Evolutionary conservation across 1,139 yeast genomes (phyloP).

Genomic region (Scheffersomyces quercinus): DNA sequence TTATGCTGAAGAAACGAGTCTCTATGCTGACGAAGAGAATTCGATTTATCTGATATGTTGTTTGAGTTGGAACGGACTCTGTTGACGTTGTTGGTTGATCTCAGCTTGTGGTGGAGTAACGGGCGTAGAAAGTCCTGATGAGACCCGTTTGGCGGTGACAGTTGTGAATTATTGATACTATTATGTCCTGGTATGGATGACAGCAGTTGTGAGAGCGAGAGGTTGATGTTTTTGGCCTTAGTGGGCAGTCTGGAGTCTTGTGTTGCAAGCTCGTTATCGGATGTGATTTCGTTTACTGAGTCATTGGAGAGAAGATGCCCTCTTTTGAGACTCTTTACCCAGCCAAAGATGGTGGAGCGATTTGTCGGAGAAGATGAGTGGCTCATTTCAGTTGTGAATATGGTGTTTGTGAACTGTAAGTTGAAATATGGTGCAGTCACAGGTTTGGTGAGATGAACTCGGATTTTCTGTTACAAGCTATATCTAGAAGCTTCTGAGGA

Average conservation of each 20-base stretch:
- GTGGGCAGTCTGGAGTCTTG: constrained; percentile 28
- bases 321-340: constrained; percentile 49
- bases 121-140: constrained; percentile 45
- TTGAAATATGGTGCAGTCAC: constrained; percentile 1
- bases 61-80: constrained; percentile 41
- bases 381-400: constrained; percentile 25
- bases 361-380: constrained; percentile 45
- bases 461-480: no score
- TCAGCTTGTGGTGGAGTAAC: constrained; percentile 47
- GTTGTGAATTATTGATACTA: constrained; percentile 3
- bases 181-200: background rate
- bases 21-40: constrained; percentile 52
- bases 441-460: no score
- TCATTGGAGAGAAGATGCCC: constrained; percentile 42
- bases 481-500: no score
- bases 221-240: constrained; percentile 14
- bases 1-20: constrained; percentile 54
- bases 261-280: constrained; percentile 27
- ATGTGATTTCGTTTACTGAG: constrained; percentile 39
- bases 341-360: constrained; percentile 45
- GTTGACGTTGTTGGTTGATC: constrained; percentile 50
- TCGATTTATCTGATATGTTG: constrained; percentile 31
- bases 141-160: constrained; percentile 12
- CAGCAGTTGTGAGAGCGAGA: background rate
- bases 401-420: background rate